A percentile compares a stretch with the other conserved stretches of the same genome.
These are phyloP conservation scores for Antitrichia curtipendula DNA, from an alignment of 225 moss, liverwort and hornwort species.

Conservation along the genomic window DNA sequence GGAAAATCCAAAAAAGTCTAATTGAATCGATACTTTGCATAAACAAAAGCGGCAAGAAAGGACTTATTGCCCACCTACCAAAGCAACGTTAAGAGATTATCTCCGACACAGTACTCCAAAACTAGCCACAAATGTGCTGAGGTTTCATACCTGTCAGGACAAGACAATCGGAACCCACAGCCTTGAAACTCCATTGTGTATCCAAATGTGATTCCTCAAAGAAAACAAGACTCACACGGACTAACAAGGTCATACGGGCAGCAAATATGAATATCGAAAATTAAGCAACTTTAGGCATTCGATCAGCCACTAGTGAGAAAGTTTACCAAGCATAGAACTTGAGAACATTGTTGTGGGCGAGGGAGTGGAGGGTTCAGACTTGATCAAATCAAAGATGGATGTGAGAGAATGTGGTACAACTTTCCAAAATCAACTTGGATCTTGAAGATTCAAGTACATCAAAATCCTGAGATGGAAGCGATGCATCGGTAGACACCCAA, in stretches of 20 bases:
- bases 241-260: background rate
- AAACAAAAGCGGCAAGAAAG: background rate
- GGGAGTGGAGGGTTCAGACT: slow-evolving; percentile 71
- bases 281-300: background rate
- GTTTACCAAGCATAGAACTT: slow-evolving; percentile 77
- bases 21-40: background rate
- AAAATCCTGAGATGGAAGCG: background rate
- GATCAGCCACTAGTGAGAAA: background rate
- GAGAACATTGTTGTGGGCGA: slow-evolving; percentile 82
- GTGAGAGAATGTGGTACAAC: background rate
- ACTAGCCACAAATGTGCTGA: no score
- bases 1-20: background rate
- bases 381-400: background rate
- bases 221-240: background rate
- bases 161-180: background rate
- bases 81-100: slow-evolving; percentile 66
- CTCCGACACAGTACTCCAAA: slow-evolving; percentile 76
- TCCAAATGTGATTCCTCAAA: background rate
- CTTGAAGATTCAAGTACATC: background rate
- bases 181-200: background rate
- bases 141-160: slow-evolving; percentile 52
- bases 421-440: background rate
- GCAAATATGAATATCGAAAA: background rate
- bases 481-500: background rate
- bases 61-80: slow-evolving; percentile 41